These are phyloP conservation scores for Gastrolobium villosum DNA, from an alignment of 306 rosid genomes.

Conservation along the genomic window DNA sequence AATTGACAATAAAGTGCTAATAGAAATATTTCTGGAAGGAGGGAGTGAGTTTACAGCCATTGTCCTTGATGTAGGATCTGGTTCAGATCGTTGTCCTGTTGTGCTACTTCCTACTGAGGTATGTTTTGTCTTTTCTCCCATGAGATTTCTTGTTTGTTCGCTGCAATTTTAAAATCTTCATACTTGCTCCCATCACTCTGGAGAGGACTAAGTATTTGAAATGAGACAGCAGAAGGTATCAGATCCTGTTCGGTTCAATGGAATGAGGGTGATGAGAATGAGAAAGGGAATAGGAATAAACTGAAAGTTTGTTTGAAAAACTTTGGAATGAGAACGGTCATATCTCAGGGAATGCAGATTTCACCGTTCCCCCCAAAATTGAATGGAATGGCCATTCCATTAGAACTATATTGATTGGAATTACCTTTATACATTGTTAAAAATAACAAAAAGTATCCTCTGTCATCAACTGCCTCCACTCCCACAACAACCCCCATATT, in stretches of 20 bases:
- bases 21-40: constrained; percentile 93
- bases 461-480: background rate
- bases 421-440: background rate
- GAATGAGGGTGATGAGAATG: constrained; percentile 17
- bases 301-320: constrained; percentile 2
- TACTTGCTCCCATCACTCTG: constrained; percentile 7
- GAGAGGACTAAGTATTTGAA: constrained; percentile 13
- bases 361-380: constrained; percentile 5
- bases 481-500: background rate
- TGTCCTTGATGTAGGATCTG: constrained; percentile 92
- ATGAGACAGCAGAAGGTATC: constrained; percentile 10
- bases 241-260: constrained; percentile 22
- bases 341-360: constrained; percentile 7
- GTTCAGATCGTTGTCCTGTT: constrained; percentile 78
- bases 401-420: background rate
- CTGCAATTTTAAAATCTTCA: constrained; percentile 33
- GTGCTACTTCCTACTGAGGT: constrained; percentile 95
- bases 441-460: constrained; percentile 6
- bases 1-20: constrained; percentile 81
- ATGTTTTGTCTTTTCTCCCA: constrained; percentile 22
- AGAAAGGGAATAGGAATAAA: constrained; percentile 13
- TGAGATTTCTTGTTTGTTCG: constrained; percentile 41
- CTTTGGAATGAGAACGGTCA: background rate
- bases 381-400: constrained; percentile 19
- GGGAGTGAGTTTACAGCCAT: constrained; percentile 98